Base-by-base conservation (phyloP, 2,329 filamentous ascomycete genomes). In the Epichloe gansuensis region DNA sequence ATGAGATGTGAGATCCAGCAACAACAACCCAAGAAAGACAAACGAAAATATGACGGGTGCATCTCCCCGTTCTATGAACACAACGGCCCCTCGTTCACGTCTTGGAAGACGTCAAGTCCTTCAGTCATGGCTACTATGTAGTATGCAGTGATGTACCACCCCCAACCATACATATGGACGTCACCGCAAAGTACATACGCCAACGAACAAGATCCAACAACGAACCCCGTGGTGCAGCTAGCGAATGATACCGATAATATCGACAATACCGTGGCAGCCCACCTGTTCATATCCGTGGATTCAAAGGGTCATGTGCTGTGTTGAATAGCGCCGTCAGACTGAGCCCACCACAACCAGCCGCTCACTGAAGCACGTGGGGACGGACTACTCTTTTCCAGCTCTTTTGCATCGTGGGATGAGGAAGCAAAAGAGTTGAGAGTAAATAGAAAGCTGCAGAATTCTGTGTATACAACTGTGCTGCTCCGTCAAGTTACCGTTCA, bases 191-290 rank as follows among this genome's bases (percentile, higher is more conserved):
- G 21, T 12, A 7, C 11, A 28, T 21, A 21, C 44, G 52, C 60
- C 56, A 57, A 61, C 63, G 58, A 67, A 66, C 65, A 60, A 55
- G 57, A 49, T 61, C 57, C 58, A 61, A 55, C 58, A 48, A 50
- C 57, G 58, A 58, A 54, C 59, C 65, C 57, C 65, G 65, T 67
- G 65, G 58, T 60, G 53, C 55, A 59, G 53, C 54, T 57, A 56
- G 50, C 52, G 52, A 55, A 51, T 49, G 56, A 56, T 54, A 65
- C 65, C 31, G 38, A 52, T 48, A 53, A 55, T 54, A 65, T 65
- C 31, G 38, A 52, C 46, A 53, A 55, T 54, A 63, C 63, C 13
- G 31, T 7, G 17, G 39, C 28, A 11, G 15, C 44, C 15, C 31
- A 58, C 54, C 59, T 59, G 59, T 52, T 59, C 42, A 37, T 48